Evolutionary conservation across 2,329 filamentous ascomycete species (phyloP), one percentile per base, ranked within the genome.

Genomic region (Pseudocercospora cruenta): DNA sequence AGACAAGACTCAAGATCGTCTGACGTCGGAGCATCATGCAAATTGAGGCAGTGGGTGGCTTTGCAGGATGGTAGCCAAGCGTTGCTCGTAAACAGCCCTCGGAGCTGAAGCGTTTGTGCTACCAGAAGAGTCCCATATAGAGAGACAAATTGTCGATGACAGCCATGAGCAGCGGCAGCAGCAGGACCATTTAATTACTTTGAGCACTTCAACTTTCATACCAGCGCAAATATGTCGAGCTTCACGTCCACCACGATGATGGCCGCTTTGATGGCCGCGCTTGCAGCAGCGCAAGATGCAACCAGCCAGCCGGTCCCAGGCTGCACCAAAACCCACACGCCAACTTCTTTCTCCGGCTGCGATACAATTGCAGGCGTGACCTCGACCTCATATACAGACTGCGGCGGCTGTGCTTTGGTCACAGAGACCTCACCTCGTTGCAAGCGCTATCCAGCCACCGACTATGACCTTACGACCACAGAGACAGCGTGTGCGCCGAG

Each of bases 51-150:
- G 26, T 55, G 51, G 53, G 51, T 19, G 45, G 43, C 28, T 54
- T 61, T 24, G 19, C n/a, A 61, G 59, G 59, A 54, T 61, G 59
- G 59, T 12, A 43, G 22, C 47, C 43, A 60, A 51, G 59, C 22
- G 33, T 33, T 39, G 24, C 51, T 54, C 28, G 45, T 55, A 55
- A 51, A 51, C 5, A 51, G 51, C 26, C 51, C 22, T 55, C 24
- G 22, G 26, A 55, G 51, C 51, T 55, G 26, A 55, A 55, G 51
- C 7, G 51, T 31, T 55, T 28, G 26, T 55, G 51, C 51, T 10
- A 55, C 24, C 16, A 9, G 19, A 21, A 51, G 47, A 24, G 2
- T 51, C 3, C 21, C 22, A 51, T 51, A 51, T 21, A 24, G 22
- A 51, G 12, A 19, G 22, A 19, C 36, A n/a, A 43, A 43, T 19